Conservation (phyloP, 2,329 filamentous ascomycete species). For the Amesomyces nigricolor region DNA sequence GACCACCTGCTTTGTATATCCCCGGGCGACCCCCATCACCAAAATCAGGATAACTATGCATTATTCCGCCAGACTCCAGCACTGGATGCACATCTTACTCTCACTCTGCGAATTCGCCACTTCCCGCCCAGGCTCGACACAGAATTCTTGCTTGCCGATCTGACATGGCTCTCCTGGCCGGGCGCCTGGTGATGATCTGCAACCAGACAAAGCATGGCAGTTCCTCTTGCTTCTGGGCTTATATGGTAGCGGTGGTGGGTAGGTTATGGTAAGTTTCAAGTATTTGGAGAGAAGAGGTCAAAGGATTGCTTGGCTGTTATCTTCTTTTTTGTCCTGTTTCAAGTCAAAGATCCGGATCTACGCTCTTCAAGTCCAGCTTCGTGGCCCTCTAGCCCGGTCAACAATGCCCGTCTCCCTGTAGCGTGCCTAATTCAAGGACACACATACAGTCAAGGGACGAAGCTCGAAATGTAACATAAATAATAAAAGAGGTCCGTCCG, state of each 20-base stretch:
- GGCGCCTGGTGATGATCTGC: not conserved
- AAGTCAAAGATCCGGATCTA: too few species aligned
- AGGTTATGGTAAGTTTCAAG: not conserved
- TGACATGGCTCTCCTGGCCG: not conserved
- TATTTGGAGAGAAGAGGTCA: too few species aligned
- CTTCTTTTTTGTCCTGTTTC: not conserved
- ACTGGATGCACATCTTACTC: constrained; percentile 2
- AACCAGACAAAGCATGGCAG: constrained; percentile 3
- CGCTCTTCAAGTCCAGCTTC: not conserved
- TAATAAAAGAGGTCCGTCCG: too few species aligned
- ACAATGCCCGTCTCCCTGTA: too few species aligned
- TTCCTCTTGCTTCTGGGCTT: constrained; percentile 1
- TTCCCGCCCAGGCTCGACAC: not conserved
- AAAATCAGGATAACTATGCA: too few species aligned
- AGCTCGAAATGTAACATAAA: too few species aligned
- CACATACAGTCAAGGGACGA: too few species aligned
- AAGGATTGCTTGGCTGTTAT: too few species aligned
- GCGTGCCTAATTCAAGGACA: too few species aligned
- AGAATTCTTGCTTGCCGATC: not conserved
- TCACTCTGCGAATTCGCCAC: not conserved
- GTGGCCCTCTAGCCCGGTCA: too few species aligned
- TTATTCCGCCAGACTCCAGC: not conserved
- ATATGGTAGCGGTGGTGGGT: not conserved
- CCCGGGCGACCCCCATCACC: too few species aligned
- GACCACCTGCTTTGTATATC: too few species aligned